Evolutionary conservation across 495 filamentous ascomycete genomes (phyloP), one percentile per base, ranked within the genome.

Genomic region (Podospora fimiseda): DNA sequence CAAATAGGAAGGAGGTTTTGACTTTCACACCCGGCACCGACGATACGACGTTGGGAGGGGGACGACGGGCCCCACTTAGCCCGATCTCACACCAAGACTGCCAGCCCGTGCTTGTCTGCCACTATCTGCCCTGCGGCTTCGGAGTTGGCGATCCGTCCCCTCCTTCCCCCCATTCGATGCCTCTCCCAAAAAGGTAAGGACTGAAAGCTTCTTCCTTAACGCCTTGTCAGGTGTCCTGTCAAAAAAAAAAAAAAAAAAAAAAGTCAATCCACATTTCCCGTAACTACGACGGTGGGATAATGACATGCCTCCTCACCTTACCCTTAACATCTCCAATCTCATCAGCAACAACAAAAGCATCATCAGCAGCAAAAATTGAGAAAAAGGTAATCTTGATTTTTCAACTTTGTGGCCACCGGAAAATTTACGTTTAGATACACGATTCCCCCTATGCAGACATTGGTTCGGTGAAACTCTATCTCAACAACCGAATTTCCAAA

Each of bases 401-500:
- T 33, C 27, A 11, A 33, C 27, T 33, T 33, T 33, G 27, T 33
- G 5, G 6, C 27, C 27, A 33, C 27, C 27, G 27, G 27, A 33
- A 33, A 33, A 33, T 33, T 6, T 33, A 33, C 27, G 11, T 33
- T 6, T 33, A 33, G 11, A 11, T 6, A 33, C n/a, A n/a, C 5
- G 27, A 5, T 11, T 33, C 11, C 27, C 27, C 5, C 21, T n/a
- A 30, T 22, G 44, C 44, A 15, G 14, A 20, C 20, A 36, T 36
- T 27, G 45, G 39, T 18, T 43, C 20, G 15, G 37, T 43, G 20
- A 16, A n/a, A 43, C 38, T 18, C 9, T 36, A 57, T 48, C 38
- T 52, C 43, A 21, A 48, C 53, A 22, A 39, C 41, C 48, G 33
- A 53, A 46, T 33, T 33, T 6, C 11, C 23, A 21, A 47, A 27